Evolutionary conservation across 306 rosid genomes (phyloP).

Genomic region (Cercis canadensis): DNA sequence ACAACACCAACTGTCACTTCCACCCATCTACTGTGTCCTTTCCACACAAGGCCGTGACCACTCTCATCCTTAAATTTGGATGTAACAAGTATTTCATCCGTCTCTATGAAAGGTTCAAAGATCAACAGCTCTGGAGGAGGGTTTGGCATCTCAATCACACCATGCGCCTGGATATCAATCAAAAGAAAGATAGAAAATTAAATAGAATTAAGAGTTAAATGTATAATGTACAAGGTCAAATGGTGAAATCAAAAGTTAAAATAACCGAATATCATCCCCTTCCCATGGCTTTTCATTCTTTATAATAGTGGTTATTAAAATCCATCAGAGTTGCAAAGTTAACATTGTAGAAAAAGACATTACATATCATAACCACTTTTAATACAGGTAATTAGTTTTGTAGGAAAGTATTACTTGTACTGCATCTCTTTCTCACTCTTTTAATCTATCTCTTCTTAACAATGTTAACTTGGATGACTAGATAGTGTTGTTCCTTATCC

Average conservation of each 20-base stretch:
- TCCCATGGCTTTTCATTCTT: background rate
- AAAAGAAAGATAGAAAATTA: slow-evolving; percentile 19
- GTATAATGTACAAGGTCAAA: slow-evolving; percentile 16
- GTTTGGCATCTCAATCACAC: slow-evolving; percentile 91
- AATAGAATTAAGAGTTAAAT: slow-evolving; percentile 31
- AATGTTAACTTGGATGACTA: background rate
- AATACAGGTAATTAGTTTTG: background rate
- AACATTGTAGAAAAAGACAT: background rate
- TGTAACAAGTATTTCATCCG: slow-evolving; percentile 79
- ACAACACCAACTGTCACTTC: slow-evolving; percentile 92
- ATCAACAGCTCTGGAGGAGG: slow-evolving; percentile 84
- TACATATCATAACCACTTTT: background rate
- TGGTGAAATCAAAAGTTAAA: background rate
- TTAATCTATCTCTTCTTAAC: too few species aligned
- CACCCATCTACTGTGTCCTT: slow-evolving; percentile 92
- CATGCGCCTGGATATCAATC: slow-evolving; percentile 62
- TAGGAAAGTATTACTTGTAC: slow-evolving; percentile 13
- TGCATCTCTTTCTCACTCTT: background rate
- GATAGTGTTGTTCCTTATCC: slow-evolving; percentile 27
- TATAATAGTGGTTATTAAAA: background rate
- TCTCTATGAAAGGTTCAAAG: slow-evolving; percentile 93
- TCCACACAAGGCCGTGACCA: slow-evolving; percentile 70
- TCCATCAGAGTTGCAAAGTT: background rate
- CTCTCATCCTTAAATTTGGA: slow-evolving; percentile 54
- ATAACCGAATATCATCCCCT: background rate